phyloP scores from a whole-genome alignment of 2,329 filamentous ascomycete species.

The Cladosporium austrohemisphaericum region DNA sequence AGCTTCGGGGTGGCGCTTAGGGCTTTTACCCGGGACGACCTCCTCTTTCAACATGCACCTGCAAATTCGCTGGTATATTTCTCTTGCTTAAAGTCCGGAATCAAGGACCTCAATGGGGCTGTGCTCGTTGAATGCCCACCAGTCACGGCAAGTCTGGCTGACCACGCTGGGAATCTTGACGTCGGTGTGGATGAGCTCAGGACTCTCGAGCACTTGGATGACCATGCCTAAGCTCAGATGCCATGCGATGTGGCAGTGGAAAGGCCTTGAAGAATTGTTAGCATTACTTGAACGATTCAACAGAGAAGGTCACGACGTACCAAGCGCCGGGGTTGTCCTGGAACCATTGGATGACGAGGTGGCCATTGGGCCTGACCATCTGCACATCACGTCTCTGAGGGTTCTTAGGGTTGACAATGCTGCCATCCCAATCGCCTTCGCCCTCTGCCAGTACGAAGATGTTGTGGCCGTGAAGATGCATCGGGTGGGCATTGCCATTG shows the following conservation, averaged over 20 bases:
- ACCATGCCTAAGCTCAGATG: slow-evolving; percentile 26
- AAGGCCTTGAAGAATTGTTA: slow-evolving; percentile 49
- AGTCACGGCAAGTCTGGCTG: slow-evolving; percentile 48
- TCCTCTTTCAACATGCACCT: slow-evolving; percentile 2
- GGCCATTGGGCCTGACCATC: slow-evolving; percentile 28
- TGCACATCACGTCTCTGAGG: slow-evolving; percentile 38
- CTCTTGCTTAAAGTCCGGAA: slow-evolving; percentile 3
- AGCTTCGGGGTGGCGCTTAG: slow-evolving; percentile 7
- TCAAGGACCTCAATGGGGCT: slow-evolving; percentile 1
- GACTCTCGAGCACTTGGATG: slow-evolving; percentile 36
- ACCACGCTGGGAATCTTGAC: slow-evolving; percentile 47
- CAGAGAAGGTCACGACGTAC: neutral
- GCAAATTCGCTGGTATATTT: neutral
- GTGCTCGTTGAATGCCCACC: slow-evolving; percentile 32
- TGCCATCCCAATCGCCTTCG: slow-evolving; percentile 40
- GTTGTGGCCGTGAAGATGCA: slow-evolving; percentile 49
- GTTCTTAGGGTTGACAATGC: slow-evolving; percentile 35
- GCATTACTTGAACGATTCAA: neutral
- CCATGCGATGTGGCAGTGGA: slow-evolving; percentile 29
- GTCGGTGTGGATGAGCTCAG: slow-evolving; percentile 36
- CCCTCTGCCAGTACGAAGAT: slow-evolving; percentile 44
- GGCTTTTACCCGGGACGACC: slow-evolving; percentile 12
- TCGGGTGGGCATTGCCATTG: slow-evolving; percentile 30
- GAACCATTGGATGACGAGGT: slow-evolving; percentile 35
- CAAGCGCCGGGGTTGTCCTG: slow-evolving; percentile 37